Base-by-base conservation (phyloP, 2,329 filamentous ascomycete species). In the Huntiella bhutanensis region DNA sequence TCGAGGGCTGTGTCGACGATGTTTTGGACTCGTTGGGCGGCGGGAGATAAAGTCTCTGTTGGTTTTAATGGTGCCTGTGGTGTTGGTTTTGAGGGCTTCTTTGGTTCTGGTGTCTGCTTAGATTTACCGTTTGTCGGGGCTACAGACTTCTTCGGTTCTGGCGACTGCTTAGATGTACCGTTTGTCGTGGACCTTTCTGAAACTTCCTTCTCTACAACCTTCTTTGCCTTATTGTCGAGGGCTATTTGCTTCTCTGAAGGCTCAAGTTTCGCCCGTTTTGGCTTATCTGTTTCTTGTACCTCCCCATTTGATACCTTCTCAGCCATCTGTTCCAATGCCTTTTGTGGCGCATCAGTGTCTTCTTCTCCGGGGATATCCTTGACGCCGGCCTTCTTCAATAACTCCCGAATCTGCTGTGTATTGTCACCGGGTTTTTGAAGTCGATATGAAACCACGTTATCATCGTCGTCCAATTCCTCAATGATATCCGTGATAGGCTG, bases 401-500 rank as follows among this genome's bases (percentile, higher is more conserved):
- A 73, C 43, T 88, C 77, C 12, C 82, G 59, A 3, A 95, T 66
- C 53, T 82, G 73, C 6, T 75, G 67, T 13, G 81, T 73, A 11
- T 71, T 65, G 45, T 80, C 73, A 5, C 78, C 80, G 0, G 85
- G 80, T n/a, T 65, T 73, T 34, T 76, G 73, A 28, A 80, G 63
- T 47, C 66, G 72, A 54, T 71, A 76, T 0, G 75, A 82, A 43
- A 94, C 61, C 3, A 96, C 72, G 55, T 93, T 91, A 47, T 79
- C 91, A 8, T 93, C 75, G 6, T 95, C 87, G 56, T 96, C 91
- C 17, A 96, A 67, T 63, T 93, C 77, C 61, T 98, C 91, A 46
- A 85, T 68, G 53, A 98, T 96, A 55, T 96, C 91, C 32, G 82
- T 87, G 49, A 96, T 73, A 0, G 86, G 82, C 44, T 49, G 36